Evolutionary conservation across 1,139 yeast species (phyloP).

Genomic region (Meyerozyma sp.): DNA sequence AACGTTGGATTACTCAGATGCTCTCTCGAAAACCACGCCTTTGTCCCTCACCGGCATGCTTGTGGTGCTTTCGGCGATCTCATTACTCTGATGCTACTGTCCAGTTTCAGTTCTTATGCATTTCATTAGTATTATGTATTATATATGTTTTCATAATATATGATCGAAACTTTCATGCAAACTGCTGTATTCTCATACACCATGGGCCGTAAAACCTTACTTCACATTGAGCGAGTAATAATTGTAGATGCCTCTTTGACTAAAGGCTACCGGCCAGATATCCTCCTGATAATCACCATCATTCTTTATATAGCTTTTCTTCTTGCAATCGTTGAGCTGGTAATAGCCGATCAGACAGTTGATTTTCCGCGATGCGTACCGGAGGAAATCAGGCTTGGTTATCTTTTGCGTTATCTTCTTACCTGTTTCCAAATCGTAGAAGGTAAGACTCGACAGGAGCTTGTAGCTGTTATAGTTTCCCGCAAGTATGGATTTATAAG

Average conservation of each 20-base stretch:
- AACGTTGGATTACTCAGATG: not conserved
- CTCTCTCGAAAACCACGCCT: not conserved
- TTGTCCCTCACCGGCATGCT: not conserved
- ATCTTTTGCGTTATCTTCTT: conserved; percentile 51
- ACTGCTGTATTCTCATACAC: not conserved
- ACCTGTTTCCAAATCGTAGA: conserved; percentile 65
- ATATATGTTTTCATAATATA: conserved; percentile 1
- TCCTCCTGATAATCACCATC: conserved; percentile 34
- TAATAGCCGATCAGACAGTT: conserved; percentile 52
- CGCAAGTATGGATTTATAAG: conserved; percentile 25
- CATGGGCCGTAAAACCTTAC: conserved; percentile 8
- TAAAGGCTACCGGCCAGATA: conserved; percentile 59
- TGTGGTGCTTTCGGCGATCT: not conserved
- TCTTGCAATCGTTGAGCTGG: conserved; percentile 32
- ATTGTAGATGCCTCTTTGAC: conserved; percentile 68
- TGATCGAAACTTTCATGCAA: not conserved
- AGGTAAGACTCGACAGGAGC: conserved; percentile 29
- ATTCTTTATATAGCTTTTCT: conserved; percentile 22
- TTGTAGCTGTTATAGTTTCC: conserved; percentile 8
- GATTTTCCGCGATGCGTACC: conserved; percentile 59
- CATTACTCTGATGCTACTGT: not conserved
- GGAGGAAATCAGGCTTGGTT: conserved; percentile 55
- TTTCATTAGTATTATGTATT: conserved; percentile 2
- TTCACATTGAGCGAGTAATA: conserved; percentile 53
- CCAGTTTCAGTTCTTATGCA: not conserved